A percentile compares a stretch with the other conserved stretches of the same genome.
These are phyloP conservation scores for Gossypioides kirkii DNA, from an alignment of 345 rosid genomes.

Conservation along the genomic window DNA sequence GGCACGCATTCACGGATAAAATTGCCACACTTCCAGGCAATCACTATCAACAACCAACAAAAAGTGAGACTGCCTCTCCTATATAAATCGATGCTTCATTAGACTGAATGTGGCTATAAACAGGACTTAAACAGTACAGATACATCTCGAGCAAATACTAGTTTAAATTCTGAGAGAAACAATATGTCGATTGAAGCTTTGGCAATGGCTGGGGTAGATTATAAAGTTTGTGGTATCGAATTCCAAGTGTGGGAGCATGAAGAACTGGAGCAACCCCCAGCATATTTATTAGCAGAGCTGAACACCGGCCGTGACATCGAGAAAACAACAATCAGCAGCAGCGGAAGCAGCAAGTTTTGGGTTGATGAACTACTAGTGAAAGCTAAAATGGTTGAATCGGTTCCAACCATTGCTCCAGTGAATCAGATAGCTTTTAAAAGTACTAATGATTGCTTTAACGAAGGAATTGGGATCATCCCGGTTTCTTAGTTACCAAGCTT, in stretches of 20 bases:
- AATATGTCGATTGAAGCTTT: conserved; percentile 12
- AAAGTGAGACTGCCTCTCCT: background rate
- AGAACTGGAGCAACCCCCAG: background rate
- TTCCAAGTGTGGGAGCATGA: conserved; percentile 7
- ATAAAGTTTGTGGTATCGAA: background rate
- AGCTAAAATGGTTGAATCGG: conserved; percentile 13
- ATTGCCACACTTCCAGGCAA: background rate
- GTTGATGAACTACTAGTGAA: background rate
- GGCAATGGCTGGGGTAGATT: conserved; percentile 17
- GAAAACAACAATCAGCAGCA: background rate
- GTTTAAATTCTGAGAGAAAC: background rate
- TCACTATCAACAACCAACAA: background rate
- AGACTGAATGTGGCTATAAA: background rate
- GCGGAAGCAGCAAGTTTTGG: background rate
- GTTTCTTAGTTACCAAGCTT: background rate
- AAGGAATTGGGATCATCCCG: background rate
- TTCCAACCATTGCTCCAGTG: conserved; percentile 1
- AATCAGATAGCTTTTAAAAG: background rate
- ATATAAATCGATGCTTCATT: conserved; percentile 3
- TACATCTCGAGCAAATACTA: background rate
- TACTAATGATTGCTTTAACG: background rate
- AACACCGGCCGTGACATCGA: background rate
- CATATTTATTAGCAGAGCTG: conserved; percentile 1
- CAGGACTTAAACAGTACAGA: background rate
- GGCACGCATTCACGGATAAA: background rate